Conservation (phyloP, 208 protist species). For the Trichomonas gallinae region DNA sequence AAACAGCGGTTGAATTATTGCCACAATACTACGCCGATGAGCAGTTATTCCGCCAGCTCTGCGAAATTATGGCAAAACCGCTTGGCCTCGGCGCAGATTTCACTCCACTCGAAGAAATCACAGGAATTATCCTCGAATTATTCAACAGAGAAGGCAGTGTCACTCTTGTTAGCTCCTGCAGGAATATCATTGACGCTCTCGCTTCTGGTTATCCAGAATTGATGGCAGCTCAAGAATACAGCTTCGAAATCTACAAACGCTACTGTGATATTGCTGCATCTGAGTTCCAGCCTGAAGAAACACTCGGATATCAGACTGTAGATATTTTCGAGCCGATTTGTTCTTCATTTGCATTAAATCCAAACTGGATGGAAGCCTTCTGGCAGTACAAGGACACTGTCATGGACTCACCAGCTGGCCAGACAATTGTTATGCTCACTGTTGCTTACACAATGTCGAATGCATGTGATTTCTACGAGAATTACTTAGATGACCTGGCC, state of each 20-base stretch:
- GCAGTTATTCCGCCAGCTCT: background rate
- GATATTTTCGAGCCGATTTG: background rate
- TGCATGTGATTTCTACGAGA: background rate
- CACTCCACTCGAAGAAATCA: background rate
- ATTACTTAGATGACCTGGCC: background rate
- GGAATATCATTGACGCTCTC: background rate
- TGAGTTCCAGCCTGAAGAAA: background rate
- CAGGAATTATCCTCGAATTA: background rate
- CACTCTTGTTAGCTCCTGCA: background rate
- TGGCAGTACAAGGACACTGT: background rate
- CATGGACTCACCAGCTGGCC: background rate
- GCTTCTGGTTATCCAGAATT: background rate
- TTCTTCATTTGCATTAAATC: background rate
- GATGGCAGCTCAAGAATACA: background rate
- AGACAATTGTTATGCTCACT: background rate
- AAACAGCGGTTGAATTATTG: background rate
- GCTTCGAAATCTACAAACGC: background rate
- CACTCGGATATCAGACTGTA: background rate
- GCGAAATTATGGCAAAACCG: background rate
- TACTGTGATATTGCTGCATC: background rate
- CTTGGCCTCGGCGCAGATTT: background rate
- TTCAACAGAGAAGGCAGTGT: background rate
- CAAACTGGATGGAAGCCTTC: background rate
- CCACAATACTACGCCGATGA: background rate
- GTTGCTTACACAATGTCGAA: background rate